Evolutionary conservation across 306 rosid genomes (phyloP), one percentile per base, ranked within the genome.

Genomic region (Chamaecrista fasciculata): DNA sequence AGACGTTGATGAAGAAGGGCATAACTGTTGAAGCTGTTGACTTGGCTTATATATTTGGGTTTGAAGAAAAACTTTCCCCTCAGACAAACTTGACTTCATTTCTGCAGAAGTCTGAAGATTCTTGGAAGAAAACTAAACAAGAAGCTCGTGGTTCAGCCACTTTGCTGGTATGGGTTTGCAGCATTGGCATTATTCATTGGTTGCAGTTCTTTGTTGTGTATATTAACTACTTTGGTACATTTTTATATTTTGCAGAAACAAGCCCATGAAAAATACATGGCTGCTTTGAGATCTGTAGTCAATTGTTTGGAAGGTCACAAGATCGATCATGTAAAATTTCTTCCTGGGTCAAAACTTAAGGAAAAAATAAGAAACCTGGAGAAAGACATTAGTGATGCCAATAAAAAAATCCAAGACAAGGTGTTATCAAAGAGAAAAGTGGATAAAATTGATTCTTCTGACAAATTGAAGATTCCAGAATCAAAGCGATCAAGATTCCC

Each of bases 311-410:
- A 81, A 62, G 66, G 70, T 76, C 79, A 78, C 79, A 73, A 76
- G 60, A 67, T 86, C 72, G 91, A 83, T 70, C 60, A 71, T 18
- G 43, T 46, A 44, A 57, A 58, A 69, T 69, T 79, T 79, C 79
- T 83, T 74, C 88, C 91, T 39, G 86, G 71, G 33, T 86, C 83
- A 82, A 52, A 76, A 67, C 81, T 83, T 29, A 81, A 81, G 74
- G 86, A 81, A 57, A 78, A 70, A 66, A 83, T 79, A 51, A 63
- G 11, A 21, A 53, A 33, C 59, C 75, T 86, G 86, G 84, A 76
- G 77, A 83, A 79, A 66, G 86, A 83, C 39, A 67, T 81, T 33
- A 11, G 26, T 53, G 78, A 78, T 37, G 33, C 66, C 55, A 60
- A 67, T 2, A 70, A 62, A 73, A 79, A 68, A 58, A 46, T 81